A percentile compares a stretch with the other conserved stretches of the same genome.
phyloP scores from a whole-genome alignment of 2,329 filamentous ascomycete species.

The Pseudogymnoascus sp. region DNA sequence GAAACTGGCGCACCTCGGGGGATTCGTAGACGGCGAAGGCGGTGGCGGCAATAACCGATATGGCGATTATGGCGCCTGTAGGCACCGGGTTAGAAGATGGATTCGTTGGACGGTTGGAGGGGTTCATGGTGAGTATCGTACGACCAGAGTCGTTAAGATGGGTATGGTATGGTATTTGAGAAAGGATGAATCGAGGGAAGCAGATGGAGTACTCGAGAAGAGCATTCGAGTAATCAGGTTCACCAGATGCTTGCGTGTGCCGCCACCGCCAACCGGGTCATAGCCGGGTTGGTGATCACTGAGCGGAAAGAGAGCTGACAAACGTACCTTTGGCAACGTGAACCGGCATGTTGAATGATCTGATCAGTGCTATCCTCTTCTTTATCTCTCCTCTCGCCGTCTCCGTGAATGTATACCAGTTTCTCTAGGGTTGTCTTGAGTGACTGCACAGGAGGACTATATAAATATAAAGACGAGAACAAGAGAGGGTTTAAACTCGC shows the following conservation, averaged over 20 bases:
- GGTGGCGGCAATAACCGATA: constrained; percentile 25
- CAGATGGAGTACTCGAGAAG: neutral
- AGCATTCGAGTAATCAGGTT: neutral
- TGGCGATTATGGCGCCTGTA: constrained; percentile 28
- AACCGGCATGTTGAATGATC: constrained; percentile 8
- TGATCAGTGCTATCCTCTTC: neutral
- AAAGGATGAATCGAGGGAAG: constrained; percentile 7
- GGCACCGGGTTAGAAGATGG: constrained; percentile 12
- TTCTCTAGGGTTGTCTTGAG: neutral
- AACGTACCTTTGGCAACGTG: constrained; percentile 9
- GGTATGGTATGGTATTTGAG: constrained; percentile 6
- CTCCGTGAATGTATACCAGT: neutral
- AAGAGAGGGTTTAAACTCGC: neutral
- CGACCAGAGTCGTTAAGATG: neutral
- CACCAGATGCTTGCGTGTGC: neutral
- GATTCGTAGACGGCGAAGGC: constrained; percentile 49
- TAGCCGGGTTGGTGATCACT: neutral
- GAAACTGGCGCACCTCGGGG: constrained; percentile 53
- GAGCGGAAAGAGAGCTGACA: neutral
- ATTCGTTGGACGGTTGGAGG: constrained; percentile 25
- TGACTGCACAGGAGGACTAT: neutral
- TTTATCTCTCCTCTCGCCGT: neutral
- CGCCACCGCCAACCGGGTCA: neutral
- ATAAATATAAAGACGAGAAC: neutral
- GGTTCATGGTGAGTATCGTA: constrained; percentile 15